Evolutionary conservation across 306 rosid species (phyloP).

Genomic region (Nissolia schottii): DNA sequence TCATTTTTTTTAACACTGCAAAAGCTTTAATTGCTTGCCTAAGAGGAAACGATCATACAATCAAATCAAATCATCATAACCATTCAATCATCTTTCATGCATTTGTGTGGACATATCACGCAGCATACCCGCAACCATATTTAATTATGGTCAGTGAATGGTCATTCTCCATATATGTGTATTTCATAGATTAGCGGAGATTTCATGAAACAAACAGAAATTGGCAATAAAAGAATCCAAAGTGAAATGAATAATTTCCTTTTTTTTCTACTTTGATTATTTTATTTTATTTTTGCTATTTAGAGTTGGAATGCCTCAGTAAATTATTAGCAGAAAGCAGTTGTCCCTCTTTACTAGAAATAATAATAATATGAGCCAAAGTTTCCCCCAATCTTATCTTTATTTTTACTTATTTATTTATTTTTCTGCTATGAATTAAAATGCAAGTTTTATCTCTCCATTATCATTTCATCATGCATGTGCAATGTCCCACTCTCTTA

Average conservation of each 20-base stretch:
- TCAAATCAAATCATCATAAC: neutral
- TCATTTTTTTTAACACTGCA: neutral
- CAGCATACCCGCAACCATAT: neutral
- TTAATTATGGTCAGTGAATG: constrained; percentile 32
- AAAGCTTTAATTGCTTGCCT: constrained; percentile 13
- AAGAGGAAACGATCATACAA: neutral
- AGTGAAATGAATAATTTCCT: neutral
- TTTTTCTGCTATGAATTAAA: constrained; percentile 16
- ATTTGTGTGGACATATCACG: constrained; percentile 11
- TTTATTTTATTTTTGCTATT: neutral
- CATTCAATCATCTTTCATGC: constrained; percentile 14
- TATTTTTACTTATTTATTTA: no score
- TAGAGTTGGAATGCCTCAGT: neutral
- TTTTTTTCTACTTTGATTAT: neutral
- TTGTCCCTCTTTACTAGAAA: constrained; percentile 29
- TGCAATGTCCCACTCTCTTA: constrained; percentile 37
- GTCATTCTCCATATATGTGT: neutral
- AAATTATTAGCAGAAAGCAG: constrained; percentile 25
- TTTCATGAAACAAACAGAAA: neutral
- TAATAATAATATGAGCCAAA: constrained; percentile 23
- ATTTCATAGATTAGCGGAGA: neutral
- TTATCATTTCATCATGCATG: constrained; percentile 21
- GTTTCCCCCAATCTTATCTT: constrained; percentile 5
- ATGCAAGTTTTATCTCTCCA: constrained; percentile 25
- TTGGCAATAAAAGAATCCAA: constrained; percentile 20